A percentile compares a stretch with the other conserved stretches of the same genome.
These are phyloP conservation scores for Tagetes erecta DNA, from an alignment of 129 eudicot genomes.

Conservation along the genomic window DNA sequence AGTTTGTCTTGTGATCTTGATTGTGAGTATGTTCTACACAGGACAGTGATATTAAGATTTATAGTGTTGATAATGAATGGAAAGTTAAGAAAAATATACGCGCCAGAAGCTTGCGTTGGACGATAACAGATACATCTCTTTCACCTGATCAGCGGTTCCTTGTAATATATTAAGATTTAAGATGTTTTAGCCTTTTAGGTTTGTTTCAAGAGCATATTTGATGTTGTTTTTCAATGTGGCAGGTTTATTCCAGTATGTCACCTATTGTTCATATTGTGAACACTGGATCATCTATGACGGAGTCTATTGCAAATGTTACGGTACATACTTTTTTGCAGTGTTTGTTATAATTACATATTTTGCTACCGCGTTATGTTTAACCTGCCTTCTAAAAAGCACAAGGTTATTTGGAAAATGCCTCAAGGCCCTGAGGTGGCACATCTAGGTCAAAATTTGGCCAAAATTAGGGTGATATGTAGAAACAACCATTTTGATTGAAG, in stretches of 20 bases:
- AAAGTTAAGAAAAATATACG: constrained; percentile 76
- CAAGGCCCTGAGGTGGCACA: too few relatives aligned
- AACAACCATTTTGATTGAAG: too few relatives aligned
- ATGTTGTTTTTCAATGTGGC: constrained; percentile 25
- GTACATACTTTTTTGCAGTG: constrained; percentile 33
- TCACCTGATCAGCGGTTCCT: constrained; percentile 90
- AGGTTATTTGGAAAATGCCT: too few relatives aligned
- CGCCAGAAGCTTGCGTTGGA: constrained; percentile 87
- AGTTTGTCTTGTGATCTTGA: neutral
- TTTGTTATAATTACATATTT: neutral
- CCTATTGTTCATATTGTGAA: constrained; percentile 90
- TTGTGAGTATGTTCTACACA: constrained; percentile 18
- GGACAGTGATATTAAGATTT: constrained; percentile 84
- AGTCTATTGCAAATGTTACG: constrained; percentile 86
- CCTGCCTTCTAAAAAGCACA: too few relatives aligned
- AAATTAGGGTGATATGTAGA: too few relatives aligned
- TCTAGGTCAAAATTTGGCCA: too few relatives aligned
- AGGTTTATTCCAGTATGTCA: constrained; percentile 91
- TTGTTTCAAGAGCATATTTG: constrained; percentile 3
- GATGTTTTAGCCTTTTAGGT: neutral
- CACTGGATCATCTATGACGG: constrained; percentile 63
- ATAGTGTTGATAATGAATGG: constrained; percentile 67
- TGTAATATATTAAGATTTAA: constrained; percentile 43
- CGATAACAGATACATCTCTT: constrained; percentile 89
- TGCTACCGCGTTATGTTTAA: neutral